A percentile compares a stretch with the other conserved stretches of the same genome.
These are phyloP conservation scores for Moesziomyces aphidis DNA, from an alignment of 1,284 basidiomycete genomes.

Conservation along the genomic window DNA sequence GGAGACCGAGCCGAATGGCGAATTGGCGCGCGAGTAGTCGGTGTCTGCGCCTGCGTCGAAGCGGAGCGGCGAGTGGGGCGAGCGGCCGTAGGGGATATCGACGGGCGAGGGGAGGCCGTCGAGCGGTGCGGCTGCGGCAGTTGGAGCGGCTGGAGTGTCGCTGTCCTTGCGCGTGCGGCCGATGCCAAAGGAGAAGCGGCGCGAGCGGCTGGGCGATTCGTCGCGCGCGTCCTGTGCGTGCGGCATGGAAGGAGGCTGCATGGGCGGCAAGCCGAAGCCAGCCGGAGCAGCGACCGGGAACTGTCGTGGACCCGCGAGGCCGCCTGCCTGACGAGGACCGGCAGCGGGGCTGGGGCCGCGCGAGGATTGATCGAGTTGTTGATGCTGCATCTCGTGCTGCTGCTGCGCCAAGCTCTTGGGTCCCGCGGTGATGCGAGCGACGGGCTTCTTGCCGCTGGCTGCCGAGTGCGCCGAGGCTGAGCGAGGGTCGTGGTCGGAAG, in stretches of 20 bases:
- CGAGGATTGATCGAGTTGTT: constrained; percentile 5
- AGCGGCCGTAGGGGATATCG: constrained; percentile 43
- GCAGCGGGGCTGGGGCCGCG: constrained; percentile 17
- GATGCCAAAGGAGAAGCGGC: constrained; percentile 37
- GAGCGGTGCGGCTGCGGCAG: constrained; percentile 27
- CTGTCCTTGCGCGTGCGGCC: constrained; percentile 21
- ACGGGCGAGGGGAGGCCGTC: constrained; percentile 50
- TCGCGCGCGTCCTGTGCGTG: constrained; percentile 12
- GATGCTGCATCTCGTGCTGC: constrained; percentile 12
- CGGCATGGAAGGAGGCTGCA: constrained; percentile 15
- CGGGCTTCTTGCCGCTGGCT: constrained; percentile 17
- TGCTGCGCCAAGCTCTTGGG: constrained; percentile 39
- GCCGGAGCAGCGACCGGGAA: constrained; percentile 9
- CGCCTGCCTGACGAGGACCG: constrained; percentile 11
- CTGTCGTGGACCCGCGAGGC: constrained; percentile 31
- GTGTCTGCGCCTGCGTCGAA: constrained; percentile 26
- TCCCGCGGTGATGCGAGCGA: constrained; percentile 42
- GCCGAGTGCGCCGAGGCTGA: constrained; percentile 19
- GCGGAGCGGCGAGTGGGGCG: constrained; percentile 25
- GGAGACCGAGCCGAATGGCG: constrained; percentile 51
- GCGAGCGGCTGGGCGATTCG: constrained; percentile 23
- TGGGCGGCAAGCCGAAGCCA: constrained; percentile 13
- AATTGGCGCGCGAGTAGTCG: constrained; percentile 43
- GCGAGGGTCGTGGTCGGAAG: constrained; percentile 7
- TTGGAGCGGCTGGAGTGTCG: constrained; percentile 4